Base-by-base conservation (phyloP, 1,284 basidiomycete species). In the Marasmius tenuissimus region DNA sequence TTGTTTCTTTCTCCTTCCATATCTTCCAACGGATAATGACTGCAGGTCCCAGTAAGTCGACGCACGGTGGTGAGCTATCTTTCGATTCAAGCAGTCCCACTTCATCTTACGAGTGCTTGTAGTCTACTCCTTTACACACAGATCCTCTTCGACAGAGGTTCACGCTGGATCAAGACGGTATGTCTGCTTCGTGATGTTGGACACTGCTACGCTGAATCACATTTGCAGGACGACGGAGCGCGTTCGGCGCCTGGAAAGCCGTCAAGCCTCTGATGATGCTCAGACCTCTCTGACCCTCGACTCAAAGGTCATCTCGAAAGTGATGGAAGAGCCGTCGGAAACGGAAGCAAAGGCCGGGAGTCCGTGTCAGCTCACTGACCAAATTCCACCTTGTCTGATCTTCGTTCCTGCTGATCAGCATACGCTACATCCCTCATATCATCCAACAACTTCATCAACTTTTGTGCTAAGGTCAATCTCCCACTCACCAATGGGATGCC, bases 361-460 rank as follows among this genome's bases (percentile, higher is more conserved):
- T 27, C 2, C 27, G 27, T 27, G 27, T 27, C 27, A 4, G 4
- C 27, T 27, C 27, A 27, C 27, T 14, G 7, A 11, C 10, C 16
- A 38, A 10, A 37, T 20, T 4, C 5, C 11, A 35, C 5, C 38
- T 38, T 37, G 14, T n/a, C 18, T 33, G 48, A 50, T 20, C 40
- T 42, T 42, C 40, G 40, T 50, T 27, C 27, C 27, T 27, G 27
- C 27, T 27, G 27, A 27, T 27, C 27, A 20, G 12, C 18, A 50
- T 55, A 50, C 42, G 47, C 27, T 27, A 27, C 27, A 27, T 58
- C 58, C 50, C 45, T 57, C 50, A 49, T 51, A n/a, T 79, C 77
- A 54, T 69, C 72, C 38, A 83, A 85, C 76, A 85, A 85, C 11
- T 84, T 79, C 68, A 83, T 85, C 69, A 85, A 85, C 69, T 81